phyloP scores from a whole-genome alignment of 176 grass and related monocot species.

The Raddia distichophylla region DNA sequence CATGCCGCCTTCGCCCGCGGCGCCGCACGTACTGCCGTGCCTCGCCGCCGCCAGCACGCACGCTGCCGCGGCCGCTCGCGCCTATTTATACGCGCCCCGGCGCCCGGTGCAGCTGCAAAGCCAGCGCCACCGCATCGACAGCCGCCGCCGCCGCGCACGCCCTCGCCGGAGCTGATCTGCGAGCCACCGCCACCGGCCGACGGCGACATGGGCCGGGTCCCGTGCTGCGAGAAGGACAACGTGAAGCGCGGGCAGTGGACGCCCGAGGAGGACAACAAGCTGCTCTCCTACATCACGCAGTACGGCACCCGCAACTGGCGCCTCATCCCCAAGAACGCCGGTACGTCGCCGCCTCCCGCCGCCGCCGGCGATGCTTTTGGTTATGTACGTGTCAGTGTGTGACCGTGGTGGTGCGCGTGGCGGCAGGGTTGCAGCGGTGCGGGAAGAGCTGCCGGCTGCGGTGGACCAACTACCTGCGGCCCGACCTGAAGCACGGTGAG shows the following conservation, averaged over 20 bases:
- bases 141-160: background rate
- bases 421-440: constrained; percentile 75
- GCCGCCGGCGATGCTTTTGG: background rate
- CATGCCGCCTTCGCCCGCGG: constrained; percentile 60
- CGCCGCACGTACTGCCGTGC: background rate
- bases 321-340: constrained; percentile 97
- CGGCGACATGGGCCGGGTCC: constrained; percentile 77
- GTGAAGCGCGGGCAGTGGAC: constrained; percentile 99
- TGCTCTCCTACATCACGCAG: constrained; percentile 85
- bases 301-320: constrained; percentile 94
- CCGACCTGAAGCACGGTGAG: constrained; percentile 92
- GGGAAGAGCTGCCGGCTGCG: constrained; percentile 96
- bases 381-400: background rate
- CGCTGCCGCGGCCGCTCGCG: background rate
- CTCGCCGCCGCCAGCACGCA: constrained; percentile 36
- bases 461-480: constrained; percentile 97
- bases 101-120: background rate
- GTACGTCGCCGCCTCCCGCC: constrained; percentile 36
- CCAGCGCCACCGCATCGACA: constrained; percentile 4
- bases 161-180: background rate
- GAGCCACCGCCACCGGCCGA: too few species aligned
- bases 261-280: constrained; percentile 98
- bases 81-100: constrained; percentile 47
- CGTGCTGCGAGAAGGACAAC: constrained; percentile 96
- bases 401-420: too few species aligned